Evolutionary conservation across 257 asterid genomes (phyloP), one percentile per base, ranked within the genome.

Genomic region (Agastache rugosa): DNA sequence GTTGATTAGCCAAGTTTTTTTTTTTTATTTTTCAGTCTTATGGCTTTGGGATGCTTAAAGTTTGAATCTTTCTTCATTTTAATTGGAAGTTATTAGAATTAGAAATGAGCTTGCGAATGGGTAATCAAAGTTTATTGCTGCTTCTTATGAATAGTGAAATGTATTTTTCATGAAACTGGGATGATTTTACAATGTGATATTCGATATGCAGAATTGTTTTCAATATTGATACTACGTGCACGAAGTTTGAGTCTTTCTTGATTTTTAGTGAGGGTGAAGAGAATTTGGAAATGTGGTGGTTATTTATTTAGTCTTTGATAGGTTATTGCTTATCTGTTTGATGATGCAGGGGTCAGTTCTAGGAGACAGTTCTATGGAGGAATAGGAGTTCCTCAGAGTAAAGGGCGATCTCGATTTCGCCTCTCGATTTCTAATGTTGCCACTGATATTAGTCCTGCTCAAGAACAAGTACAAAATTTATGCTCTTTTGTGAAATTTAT

Each of bases 391-490:
- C n/a, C n/a, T n/a, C n/a, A n/a, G n/a, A n/a, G n/a, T n/a, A n/a
- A n/a, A n/a, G n/a, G n/a, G n/a, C n/a, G n/a, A n/a, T n/a, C n/a
- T n/a, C n/a, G n/a, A n/a, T n/a, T n/a, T n/a, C n/a, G 77, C 64
- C 77, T 88, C 56, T 80, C 93, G 3, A 81, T 89, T 64, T 84
- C 97, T 35, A 91, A 83, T 84, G 93, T 91, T 19, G 90, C 96
- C 75, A 88, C 96, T 69, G 92, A 90, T 63, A 60, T 81, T 62
- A 80, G 70, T 81, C 87, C 97, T 81, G 77, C 86, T 34, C 96
- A 83, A 56, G 86, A 80, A 48, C 74, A 88, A 78, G 55, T 81
- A 41, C 73, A 75, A 16, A 22, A 31, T 7, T 51, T n/a, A n/a
- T 58, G 10, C 25, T 51, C 15, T 12, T 20, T 63, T 50, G 64